Percentiles rank a stretch among this genome's conserved stretches.
phyloP scores from a whole-genome alignment of 2,329 filamentous ascomycete species.

The Penicillium aurantiogriseum region DNA sequence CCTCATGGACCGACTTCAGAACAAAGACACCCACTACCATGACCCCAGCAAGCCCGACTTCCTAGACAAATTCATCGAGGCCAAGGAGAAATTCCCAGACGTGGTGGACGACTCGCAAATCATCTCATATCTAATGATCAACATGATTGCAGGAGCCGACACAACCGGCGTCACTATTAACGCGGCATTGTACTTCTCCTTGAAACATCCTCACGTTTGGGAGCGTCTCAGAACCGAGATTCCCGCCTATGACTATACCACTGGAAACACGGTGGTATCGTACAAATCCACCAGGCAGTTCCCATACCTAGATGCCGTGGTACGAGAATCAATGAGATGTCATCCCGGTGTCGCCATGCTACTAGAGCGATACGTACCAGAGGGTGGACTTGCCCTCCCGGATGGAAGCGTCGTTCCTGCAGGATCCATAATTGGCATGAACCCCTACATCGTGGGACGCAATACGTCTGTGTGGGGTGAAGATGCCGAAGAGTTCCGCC shows the following conservation, averaged over 20 bases:
- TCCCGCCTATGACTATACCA: background rate
- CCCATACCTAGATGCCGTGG: conserved; percentile 51
- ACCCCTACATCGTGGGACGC: conserved; percentile 35
- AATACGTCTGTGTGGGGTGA: conserved; percentile 46
- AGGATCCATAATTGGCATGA: conserved; percentile 36
- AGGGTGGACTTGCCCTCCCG: conserved; percentile 25
- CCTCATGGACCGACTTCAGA: conserved; percentile 15
- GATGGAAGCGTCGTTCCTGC: conserved; percentile 33
- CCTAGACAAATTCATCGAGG: conserved; percentile 43
- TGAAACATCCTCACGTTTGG: conserved; percentile 17
- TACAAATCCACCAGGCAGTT: conserved; percentile 19
- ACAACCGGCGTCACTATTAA: conserved; percentile 37
- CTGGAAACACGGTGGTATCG: conserved; percentile 6
- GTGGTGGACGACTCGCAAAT: conserved; percentile 38
- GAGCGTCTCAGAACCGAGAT: conserved; percentile 18
- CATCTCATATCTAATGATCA: conserved; percentile 34
- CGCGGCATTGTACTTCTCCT: conserved; percentile 24
- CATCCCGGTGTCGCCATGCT: conserved; percentile 50
- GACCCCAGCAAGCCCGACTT: conserved; percentile 32
- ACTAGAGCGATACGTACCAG: conserved; percentile 52
- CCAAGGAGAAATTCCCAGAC: conserved; percentile 33
- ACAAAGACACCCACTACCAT: conserved; percentile 13
- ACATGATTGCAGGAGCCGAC: conserved; percentile 41
- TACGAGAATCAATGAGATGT: conserved; percentile 52
- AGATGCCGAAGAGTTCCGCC: conserved; percentile 47